Evolutionary conservation across 83 land plant genomes (phyloP).

Genomic region (Picea mariana): DNA sequence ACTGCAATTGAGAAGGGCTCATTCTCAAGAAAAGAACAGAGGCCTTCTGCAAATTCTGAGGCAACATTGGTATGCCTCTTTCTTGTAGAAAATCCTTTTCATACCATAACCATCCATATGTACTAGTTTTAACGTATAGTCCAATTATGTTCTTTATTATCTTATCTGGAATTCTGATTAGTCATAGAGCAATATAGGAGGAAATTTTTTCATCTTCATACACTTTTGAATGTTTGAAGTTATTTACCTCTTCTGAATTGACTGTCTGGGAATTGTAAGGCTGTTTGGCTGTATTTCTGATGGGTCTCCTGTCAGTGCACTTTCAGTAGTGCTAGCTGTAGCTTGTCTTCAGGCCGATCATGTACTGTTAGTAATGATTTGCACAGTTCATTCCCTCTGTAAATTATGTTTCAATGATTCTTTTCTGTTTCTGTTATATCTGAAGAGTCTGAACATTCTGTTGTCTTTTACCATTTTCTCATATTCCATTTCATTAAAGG

Average conservation of each 20-base stretch:
- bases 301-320: not conserved
- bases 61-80: not conserved
- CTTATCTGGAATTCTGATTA: not conserved
- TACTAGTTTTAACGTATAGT: not conserved
- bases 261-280: constrained; percentile 2
- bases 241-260: not conserved
- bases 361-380: not conserved
- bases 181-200: not conserved
- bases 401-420: not conserved
- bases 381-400: not conserved
- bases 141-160: not conserved
- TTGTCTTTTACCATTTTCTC: not conserved
- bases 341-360: not conserved
- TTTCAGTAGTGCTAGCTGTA: not conserved
- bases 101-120: not conserved
- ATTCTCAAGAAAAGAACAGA: not conserved
- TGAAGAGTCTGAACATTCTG: not conserved
- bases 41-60: not conserved
- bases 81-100: not conserved
- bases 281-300: not conserved
- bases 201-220: not conserved
- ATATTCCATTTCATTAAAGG: not conserved
- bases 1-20: not conserved
- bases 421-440: not conserved
- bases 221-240: not conserved